Base-by-base conservation (phyloP, 352 stramenopile genomes). In the Phytophthora fragariae region DNA sequence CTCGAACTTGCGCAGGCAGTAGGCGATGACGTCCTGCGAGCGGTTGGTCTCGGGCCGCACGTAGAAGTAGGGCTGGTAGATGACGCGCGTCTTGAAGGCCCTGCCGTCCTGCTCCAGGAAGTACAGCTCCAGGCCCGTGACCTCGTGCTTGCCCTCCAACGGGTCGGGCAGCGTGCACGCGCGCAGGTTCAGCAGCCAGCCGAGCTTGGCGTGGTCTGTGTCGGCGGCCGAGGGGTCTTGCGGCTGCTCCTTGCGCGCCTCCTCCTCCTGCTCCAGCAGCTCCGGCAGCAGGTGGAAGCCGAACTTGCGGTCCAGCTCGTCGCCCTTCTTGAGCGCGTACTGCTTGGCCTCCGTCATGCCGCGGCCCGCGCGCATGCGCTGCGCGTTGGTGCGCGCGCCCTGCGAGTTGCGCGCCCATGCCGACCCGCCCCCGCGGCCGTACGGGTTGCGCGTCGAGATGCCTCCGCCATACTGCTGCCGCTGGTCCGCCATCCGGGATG, bases 21-120 rank as follows among this genome's bases (percentile, higher is more conserved):
- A 95, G 29, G 81, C 85, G 9, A 94, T 84, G 1, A 89, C 88
- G n/a, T 94, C 86, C 57, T 92, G 86, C 24, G 81, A 85, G 1
- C 86, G 76, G 57, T 89, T 88, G 5, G 77, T 58, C 33, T 90
- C 83, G 2, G 86, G 77, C 8, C 85, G 73, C 12, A 99, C 81
- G 71, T 98, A 99, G 66, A 99, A 98, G 76, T 99, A 99, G 4
- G 98, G 98, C 75, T 93, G 80, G 79, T 99, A 97, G 24, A 99
- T 82, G 27, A 99, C 83, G 33, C 91, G 96, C 5, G 95, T 94
- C 83, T 99, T 99, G 85, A 99, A 99, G 9, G 89, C 96, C 44
- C 82, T 81, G 19, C 93, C 94, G 69, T 98, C 92, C 68, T 98
- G 92, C 75, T 98, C 86, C 7, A 99, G 71, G 75, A 99, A 99